Base-by-base conservation (phyloP, 495 filamentous ascomycete species). In the Xylona heveae region DNA sequence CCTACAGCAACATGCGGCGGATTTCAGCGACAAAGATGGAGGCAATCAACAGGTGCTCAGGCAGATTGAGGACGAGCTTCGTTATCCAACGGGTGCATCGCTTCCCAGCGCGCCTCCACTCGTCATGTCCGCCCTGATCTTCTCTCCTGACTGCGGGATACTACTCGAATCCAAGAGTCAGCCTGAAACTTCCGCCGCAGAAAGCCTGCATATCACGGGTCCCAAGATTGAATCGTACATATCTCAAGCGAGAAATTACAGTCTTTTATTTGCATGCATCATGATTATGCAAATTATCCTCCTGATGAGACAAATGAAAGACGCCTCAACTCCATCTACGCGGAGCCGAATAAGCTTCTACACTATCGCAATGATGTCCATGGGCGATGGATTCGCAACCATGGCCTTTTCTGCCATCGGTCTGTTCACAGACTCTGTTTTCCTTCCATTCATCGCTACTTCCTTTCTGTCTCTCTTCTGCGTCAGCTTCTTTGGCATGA, bases 281-380 rank as follows among this genome's bases (percentile, higher is more conserved):
- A 53, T 79, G 27, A 64, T 67, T 40, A 66, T 54, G 1, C 81
- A 95, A 45, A 62, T 92, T 13, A 57, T 66, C 33, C 54, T 93
- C 6, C 61, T 90, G 28, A 68, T 85, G 38, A 54, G 66, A 28
- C 88, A 97, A 52, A 76, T 90, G 55, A 85, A 83, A 48, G 81
- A 94, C 41, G 70, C 83, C 3, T 81, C 70, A 20, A 97, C 88
- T 4, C 85, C 88, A n/a, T 94, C 84, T 1, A 97, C 85, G 0
- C 59, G 81, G 26, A 85, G 80, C 40, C 68, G 88, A 10, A 66
- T 94, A 47, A 93, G 85, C 55, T 80, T 91, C 50, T 83, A 75
- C 49, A 85, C 80, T 0, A 68, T 83, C 37, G 66, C 66, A 31
- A 70, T 80, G 45, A 81, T 94, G 70, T 59, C 78, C n/a, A 59